phyloP scores from a whole-genome alignment of 2,329 filamentous ascomycete genomes.

The Cryphonectria carpinicola region DNA sequence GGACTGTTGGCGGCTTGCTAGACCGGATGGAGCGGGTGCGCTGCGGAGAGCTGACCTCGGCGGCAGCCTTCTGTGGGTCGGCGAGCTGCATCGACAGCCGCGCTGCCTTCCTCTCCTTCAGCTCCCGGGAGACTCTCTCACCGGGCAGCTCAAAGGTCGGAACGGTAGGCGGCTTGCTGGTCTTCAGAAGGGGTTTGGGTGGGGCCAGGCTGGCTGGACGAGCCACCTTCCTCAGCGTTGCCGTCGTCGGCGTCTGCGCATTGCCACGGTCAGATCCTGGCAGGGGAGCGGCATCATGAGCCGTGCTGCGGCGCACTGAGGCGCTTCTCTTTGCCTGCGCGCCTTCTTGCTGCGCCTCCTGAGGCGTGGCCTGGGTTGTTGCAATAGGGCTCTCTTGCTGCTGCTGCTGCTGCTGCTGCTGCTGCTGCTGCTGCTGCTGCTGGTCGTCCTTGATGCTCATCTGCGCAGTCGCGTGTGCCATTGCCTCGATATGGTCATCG shows the following conservation, averaged over 20 bases:
- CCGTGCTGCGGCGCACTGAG: slow-evolving; percentile 9
- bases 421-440: neutral
- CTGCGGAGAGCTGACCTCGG: slow-evolving; percentile 43
- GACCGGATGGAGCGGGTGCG: slow-evolving; percentile 53
- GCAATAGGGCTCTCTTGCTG: neutral
- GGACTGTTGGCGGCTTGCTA: slow-evolving; percentile 54
- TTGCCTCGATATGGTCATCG: slow-evolving; percentile 63
- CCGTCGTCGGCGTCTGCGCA: slow-evolving; percentile 34
- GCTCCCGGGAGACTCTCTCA: slow-evolving; percentile 60
- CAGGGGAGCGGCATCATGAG: slow-evolving; percentile 7
- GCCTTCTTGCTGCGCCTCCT: neutral
- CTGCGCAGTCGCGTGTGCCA: slow-evolving; percentile 34
- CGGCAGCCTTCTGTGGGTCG: slow-evolving; percentile 41
- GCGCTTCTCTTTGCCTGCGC: neutral
- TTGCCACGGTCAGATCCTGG: neutral
- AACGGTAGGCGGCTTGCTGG: slow-evolving; percentile 57
- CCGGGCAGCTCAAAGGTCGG: slow-evolving; percentile 66
- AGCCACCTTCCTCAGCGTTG: slow-evolving; percentile 35
- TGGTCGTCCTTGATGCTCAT: slow-evolving; percentile 11
- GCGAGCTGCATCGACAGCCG: slow-evolving; percentile 47
- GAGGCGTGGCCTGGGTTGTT: neutral
- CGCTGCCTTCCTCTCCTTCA: slow-evolving; percentile 63
- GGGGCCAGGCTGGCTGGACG: slow-evolving; percentile 49
- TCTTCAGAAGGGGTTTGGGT: slow-evolving; percentile 53
- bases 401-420: neutral